Evolutionary conservation across 2,329 filamentous ascomycete species (phyloP).

Genomic region (Phyllosticta citrichinensis): DNA sequence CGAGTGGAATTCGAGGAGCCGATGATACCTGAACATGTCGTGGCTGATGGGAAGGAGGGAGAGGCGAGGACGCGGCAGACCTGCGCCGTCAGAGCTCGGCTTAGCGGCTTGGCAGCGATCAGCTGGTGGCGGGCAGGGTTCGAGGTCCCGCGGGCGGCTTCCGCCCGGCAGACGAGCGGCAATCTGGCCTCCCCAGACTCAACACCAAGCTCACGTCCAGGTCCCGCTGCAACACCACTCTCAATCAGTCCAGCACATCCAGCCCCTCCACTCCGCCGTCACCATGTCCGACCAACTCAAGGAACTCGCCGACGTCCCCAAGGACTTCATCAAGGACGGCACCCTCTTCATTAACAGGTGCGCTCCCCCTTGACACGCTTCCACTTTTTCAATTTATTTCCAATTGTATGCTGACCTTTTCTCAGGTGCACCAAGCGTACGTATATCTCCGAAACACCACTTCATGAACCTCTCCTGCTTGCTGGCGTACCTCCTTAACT

Average conservation of each 20-base stretch:
- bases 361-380: slow-evolving; percentile 2
- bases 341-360: slow-evolving; percentile 37
- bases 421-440: slow-evolving; percentile 35
- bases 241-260: no score
- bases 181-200: slow-evolving; percentile 9
- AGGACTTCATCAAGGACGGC: slow-evolving; percentile 37
- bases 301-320: slow-evolving; percentile 52
- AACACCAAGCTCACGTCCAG: background rate
- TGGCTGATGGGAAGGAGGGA: slow-evolving; percentile 7
- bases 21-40: slow-evolving; percentile 1
- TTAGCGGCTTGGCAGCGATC: slow-evolving; percentile 5
- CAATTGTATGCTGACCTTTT: background rate
- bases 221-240: no score
- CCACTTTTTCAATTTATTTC: background rate
- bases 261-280: slow-evolving; percentile 6
- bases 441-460: slow-evolving; percentile 10
- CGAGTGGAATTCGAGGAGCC: background rate
- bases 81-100: background rate
- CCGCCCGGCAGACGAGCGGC: background rate
- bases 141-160: no score
- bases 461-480: no score
- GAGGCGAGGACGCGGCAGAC: slow-evolving; percentile 5
- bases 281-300: slow-evolving; percentile 58
- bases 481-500: background rate
- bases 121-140: background rate